Evolutionary conservation across 257 asterid species (phyloP).

Genomic region (Euphrasia confusa): DNA sequence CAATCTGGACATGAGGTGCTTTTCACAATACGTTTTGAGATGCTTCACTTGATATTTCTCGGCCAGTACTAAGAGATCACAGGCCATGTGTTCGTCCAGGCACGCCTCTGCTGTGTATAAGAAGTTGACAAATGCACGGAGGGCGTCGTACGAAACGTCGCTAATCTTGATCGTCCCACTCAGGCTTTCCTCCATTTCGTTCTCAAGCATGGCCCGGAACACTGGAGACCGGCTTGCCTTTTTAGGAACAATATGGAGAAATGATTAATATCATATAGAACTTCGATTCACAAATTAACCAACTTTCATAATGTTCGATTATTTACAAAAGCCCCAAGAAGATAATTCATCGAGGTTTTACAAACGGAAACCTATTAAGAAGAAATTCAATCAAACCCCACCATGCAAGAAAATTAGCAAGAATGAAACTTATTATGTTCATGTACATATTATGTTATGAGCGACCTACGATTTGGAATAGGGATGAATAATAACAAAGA

Average conservation of each 20-base stretch:
- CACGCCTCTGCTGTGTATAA: constrained; percentile 73
- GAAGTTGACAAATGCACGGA: constrained; percentile 62
- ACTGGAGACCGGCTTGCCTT: constrained; percentile 87
- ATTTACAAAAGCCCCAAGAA: too few species aligned
- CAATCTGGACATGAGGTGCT: constrained; percentile 59
- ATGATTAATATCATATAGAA: neutral
- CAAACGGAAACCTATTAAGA: too few species aligned
- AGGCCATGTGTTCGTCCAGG: constrained; percentile 74
- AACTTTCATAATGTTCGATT: too few species aligned
- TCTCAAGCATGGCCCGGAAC: constrained; percentile 86
- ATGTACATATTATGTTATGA: neutral
- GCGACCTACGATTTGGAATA: neutral
- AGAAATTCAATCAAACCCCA: neutral
- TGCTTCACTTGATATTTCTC: constrained; percentile 84
- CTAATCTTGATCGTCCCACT: constrained; percentile 81
- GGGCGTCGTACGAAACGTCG: constrained; percentile 75
- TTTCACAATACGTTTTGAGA: constrained; percentile 73
- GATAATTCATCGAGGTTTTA: too few species aligned
- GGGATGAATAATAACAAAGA: neutral
- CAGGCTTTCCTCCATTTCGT: constrained; percentile 75
- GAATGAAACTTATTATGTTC: too few species aligned
- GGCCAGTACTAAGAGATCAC: constrained; percentile 73
- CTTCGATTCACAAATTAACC: too few species aligned
- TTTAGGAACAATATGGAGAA: neutral
- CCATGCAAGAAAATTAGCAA: neutral